A percentile compares a stretch with the other conserved stretches of the same genome.
phyloP scores from a whole-genome alignment of 2,329 filamentous ascomycete genomes.

The Phialophora chinensis region DNA sequence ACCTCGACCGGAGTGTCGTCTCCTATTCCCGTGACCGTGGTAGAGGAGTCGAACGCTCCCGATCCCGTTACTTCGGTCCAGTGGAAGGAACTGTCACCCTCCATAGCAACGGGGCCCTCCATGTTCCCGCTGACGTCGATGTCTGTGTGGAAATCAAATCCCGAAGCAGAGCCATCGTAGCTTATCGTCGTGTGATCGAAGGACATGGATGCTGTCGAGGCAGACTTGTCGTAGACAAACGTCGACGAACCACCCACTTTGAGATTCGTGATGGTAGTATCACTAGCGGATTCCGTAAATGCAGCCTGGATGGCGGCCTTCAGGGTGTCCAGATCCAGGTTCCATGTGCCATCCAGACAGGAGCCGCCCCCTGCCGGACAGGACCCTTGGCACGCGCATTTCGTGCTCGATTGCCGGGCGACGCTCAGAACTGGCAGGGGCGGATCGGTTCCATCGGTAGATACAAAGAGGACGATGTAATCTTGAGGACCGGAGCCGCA shows the following conservation, averaged over 20 bases:
- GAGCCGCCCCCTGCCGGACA: not conserved
- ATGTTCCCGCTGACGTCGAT: not conserved
- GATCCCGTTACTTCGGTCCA: not conserved
- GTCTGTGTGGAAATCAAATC: not conserved
- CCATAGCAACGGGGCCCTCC: not conserved
- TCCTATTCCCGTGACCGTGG: not conserved
- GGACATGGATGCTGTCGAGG: slow-evolving; percentile 2
- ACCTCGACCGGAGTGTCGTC: slow-evolving; percentile 5
- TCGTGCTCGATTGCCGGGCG: not conserved
- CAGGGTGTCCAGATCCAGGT: slow-evolving; percentile 1
- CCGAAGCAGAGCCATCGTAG: not conserved
- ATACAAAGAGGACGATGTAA: not conserved
- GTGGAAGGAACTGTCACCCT: not conserved
- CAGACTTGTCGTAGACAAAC: not conserved
- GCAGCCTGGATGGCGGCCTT: not conserved
- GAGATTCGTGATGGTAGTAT: not conserved
- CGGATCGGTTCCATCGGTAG: not conserved
- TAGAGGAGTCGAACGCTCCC: not conserved
- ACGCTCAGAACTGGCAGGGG: not conserved
- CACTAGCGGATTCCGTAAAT: not conserved
- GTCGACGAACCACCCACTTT: slow-evolving; percentile 4
- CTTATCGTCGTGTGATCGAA: not conserved
- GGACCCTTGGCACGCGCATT: not conserved
- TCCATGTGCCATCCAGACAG: slow-evolving; percentile 2
- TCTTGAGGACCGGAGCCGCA: slow-evolving; percentile 2